phyloP scores from a whole-genome alignment of 2,329 filamentous ascomycete species.

The Kalmusia sp. region DNA sequence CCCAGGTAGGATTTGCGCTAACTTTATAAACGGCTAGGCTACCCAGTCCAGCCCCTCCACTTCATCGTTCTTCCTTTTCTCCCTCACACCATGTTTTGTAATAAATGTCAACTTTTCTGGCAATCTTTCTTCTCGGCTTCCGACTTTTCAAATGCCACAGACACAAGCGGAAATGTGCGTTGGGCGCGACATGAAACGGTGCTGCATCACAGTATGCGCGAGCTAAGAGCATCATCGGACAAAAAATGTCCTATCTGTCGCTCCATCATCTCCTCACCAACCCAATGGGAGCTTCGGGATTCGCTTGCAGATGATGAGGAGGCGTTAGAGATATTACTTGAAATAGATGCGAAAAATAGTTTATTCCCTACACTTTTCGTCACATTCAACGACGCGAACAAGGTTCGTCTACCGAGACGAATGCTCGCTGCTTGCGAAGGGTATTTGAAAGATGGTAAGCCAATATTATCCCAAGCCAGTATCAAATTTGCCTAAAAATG shows the following conservation, averaged over 20 bases:
- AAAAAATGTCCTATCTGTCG: constrained; percentile 24
- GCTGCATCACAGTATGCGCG: constrained; percentile 21
- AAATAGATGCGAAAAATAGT: constrained; percentile 16
- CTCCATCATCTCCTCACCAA: constrained; percentile 21
- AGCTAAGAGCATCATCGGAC: constrained; percentile 25
- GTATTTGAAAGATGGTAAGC: constrained; percentile 19
- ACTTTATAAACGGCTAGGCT: not conserved
- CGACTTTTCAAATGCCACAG: constrained; percentile 3
- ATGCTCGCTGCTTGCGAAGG: constrained; percentile 18
- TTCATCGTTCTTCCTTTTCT: not conserved
- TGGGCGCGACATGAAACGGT: constrained; percentile 22
- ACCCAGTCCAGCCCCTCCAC: not conserved
- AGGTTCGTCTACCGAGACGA: constrained; percentile 14
- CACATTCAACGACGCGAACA: constrained; percentile 14
- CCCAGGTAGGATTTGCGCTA: not conserved
- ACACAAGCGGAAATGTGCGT: constrained; percentile 8
- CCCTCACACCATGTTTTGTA: constrained; percentile 22
- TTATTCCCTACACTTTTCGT: constrained; percentile 21
- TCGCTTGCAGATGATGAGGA: constrained; percentile 19
- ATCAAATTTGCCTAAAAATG: not conserved
- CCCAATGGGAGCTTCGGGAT: constrained; percentile 12
- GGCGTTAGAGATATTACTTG: constrained; percentile 18
- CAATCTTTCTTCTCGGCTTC: constrained; percentile 8
- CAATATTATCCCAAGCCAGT: not conserved
- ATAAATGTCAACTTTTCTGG: constrained; percentile 20